These are phyloP conservation scores for Cryptosporidium muris DNA, from an alignment of 169 alveolate species.

Conservation along the genomic window DNA sequence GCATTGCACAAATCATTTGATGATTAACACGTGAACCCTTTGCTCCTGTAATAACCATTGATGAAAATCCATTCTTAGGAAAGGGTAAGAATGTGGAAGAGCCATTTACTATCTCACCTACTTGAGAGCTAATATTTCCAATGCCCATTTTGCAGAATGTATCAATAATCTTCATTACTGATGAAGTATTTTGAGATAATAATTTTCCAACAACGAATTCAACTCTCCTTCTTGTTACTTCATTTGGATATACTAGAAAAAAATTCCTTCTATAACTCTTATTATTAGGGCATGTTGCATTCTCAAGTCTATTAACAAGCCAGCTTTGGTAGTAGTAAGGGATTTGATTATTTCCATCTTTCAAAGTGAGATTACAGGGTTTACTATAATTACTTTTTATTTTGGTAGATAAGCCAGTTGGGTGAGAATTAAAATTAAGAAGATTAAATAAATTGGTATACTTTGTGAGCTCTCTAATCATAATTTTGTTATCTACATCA, in stretches of 20 bases:
- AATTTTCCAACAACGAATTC: slow-evolving; percentile 78
- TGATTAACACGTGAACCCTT: slow-evolving; percentile 95
- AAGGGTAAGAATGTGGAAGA: slow-evolving; percentile 79
- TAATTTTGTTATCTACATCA: too few relatives aligned
- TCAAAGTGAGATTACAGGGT: too few relatives aligned
- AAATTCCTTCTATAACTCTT: not conserved
- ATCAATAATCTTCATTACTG: slow-evolving; percentile 54
- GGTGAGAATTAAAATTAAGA: too few relatives aligned
- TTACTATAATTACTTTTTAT: too few relatives aligned
- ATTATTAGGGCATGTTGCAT: not conserved
- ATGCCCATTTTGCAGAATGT: slow-evolving; percentile 53
- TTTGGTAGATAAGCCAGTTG: too few relatives aligned
- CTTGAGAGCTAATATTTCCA: slow-evolving; percentile 49
- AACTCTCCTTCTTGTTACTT: slow-evolving; percentile 75
- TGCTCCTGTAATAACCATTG: slow-evolving; percentile 98
- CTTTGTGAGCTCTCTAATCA: too few relatives aligned
- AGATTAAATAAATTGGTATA: too few relatives aligned
- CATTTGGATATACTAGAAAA: slow-evolving; percentile 73
- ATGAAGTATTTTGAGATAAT: slow-evolving; percentile 68
- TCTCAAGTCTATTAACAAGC: too few relatives aligned
- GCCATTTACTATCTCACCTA: slow-evolving; percentile 53
- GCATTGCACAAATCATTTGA: slow-evolving; percentile 91
- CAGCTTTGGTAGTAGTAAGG: too few relatives aligned
- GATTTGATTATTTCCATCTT: too few relatives aligned
- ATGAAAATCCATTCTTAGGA: slow-evolving; percentile 95